A percentile compares a stretch with the other conserved stretches of the same genome.
These are phyloP conservation scores for Arabidopsis lyrata DNA, from an alignment of 441 rosid genomes.

Conservation along the genomic window DNA sequence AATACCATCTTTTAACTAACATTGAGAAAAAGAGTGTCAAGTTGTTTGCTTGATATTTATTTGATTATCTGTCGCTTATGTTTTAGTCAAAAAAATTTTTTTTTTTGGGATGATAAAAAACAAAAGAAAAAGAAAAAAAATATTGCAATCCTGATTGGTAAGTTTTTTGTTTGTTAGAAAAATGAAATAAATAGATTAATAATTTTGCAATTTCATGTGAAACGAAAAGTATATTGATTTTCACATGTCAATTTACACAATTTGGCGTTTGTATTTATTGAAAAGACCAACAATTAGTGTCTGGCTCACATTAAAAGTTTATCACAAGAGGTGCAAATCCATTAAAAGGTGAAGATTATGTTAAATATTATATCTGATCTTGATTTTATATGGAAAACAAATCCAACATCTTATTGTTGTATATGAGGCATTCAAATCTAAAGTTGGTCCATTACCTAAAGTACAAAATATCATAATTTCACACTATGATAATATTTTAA, in stretches of 20 bases:
- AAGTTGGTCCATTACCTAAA: slow-evolving; percentile 7
- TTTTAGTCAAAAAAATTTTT: background rate
- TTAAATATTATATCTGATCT: background rate
- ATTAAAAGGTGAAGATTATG: slow-evolving; percentile 11
- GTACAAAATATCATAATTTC: background rate
- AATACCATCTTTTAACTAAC: background rate
- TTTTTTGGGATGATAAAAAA: background rate
- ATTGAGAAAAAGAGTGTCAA: slow-evolving; percentile 22
- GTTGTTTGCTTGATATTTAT: slow-evolving; percentile 15
- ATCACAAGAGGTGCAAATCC: slow-evolving; percentile 21
- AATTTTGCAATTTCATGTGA: background rate
- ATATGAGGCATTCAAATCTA: slow-evolving; percentile 18
- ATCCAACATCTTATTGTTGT: slow-evolving; percentile 29
- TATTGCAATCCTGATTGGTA: background rate
- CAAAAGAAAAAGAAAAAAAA: background rate
- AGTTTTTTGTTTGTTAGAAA: background rate
- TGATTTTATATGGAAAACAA: background rate
- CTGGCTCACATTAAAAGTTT: slow-evolving; percentile 30
- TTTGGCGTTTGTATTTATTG: slow-evolving; percentile 37
- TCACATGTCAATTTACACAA: slow-evolving; percentile 29
- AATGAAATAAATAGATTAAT: background rate
- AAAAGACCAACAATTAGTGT: slow-evolving; percentile 33
- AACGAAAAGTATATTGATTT: background rate
- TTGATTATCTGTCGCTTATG: slow-evolving; percentile 17
- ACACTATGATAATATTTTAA: slow-evolving; percentile 21